Base-by-base conservation (phyloP, 2,329 filamentous ascomycete genomes). In the Pseudogymnoascus sp. region DNA sequence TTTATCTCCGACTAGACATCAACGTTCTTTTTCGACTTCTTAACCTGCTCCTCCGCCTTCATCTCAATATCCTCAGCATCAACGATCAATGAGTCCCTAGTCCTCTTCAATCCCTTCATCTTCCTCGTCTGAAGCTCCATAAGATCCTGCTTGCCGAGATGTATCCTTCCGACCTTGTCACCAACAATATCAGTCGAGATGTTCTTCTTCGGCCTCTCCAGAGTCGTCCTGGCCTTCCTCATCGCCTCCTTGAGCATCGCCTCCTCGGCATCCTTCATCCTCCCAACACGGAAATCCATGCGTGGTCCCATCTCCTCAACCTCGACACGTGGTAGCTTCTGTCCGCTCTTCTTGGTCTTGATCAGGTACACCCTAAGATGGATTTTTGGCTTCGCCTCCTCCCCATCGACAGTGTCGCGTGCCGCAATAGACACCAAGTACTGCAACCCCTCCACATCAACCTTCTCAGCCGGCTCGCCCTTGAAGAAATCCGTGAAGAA, bases 91-190 rank as follows among this genome's bases (percentile, higher is more conserved):
- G 84, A 77, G 66, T 86, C 86, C 62, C 91, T 84, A 67, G 83
- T 86, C 67, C 94, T 83, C 84, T 97, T 99, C 68, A 99, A 77
- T 68, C 92, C 94, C 86, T 99, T 99, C 92, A 99, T 97, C 85
- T 99, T 99, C 73, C 94, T 87, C 61, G 92, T 95, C 81, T 99
- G 94, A 76, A 99, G 76, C 70, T 89, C 84, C 72, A 81, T 82
- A 64, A 99, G 82, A 77, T 99, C 92, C 77, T 97, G 92, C 79
- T 88, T 91, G 72, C 90, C 91, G 64, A 96, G 77, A 75, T 99
- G 94, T 66, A 99, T 89, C 69, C 92, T 87, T 66, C 93, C 94
- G 67, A 97, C 82, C 87, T 97, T 97, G 77, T 99, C 94, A 74
- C 94, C 94, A 78, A 99, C 91, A 45, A 87, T 77, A 75, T 97